Base-by-base conservation (phyloP, 2,329 filamentous ascomycete species). In the Phyllosticta ampelicida region DNA sequence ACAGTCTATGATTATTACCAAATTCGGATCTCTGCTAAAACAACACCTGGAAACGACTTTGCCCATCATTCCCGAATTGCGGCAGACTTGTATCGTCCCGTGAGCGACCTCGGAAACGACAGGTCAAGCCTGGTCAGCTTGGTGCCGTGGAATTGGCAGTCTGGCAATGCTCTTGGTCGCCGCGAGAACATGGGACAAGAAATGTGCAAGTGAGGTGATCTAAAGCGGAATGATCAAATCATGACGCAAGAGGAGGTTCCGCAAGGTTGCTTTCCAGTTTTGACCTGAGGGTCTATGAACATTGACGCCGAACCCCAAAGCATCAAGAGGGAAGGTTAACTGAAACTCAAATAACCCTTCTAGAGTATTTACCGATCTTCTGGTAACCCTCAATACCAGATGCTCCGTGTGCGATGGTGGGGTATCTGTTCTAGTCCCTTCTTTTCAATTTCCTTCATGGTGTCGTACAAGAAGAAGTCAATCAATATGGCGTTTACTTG, bases 381-480 rank as follows among this genome's bases (percentile, higher is more conserved):
- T 20, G 20, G 5, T n/a, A n/a, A 2, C 3, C 28, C 2, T 72
- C 65, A 96, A 72, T 96, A 96, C 91, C 91, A 96, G 61, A 96
- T 96, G 68, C 90, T 95, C 69, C 91, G 82, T 50, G 91, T 96
- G 62, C 91, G 80, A 73, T 96, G 91, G 73, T 96, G 90, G 5
- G 89, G 89, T 61, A 90, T 81, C 48, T 66, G 62, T 75, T 77
- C 67, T 85, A 81, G 61, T 56, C 50, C 66, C 6, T 68, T 69
- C 28, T 65, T 66, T 71, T 97, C 92, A 68, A 87, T 72, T 67
- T 90, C 86, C 71, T 97, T 99, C 75, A 94, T 90, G 18, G 87
- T 84, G 74, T 99, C 94, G 69, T 99, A 99, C 58, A 99, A 76
- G 72, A 96, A 96, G 74, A 97, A 99, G 72, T 99, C 94, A 62